A percentile compares a stretch with the other conserved stretches of the same genome.
These are phyloP conservation scores for Danielia reshetovae DNA, from an alignment of 805 yeast genomes.

Conservation along the genomic window DNA sequence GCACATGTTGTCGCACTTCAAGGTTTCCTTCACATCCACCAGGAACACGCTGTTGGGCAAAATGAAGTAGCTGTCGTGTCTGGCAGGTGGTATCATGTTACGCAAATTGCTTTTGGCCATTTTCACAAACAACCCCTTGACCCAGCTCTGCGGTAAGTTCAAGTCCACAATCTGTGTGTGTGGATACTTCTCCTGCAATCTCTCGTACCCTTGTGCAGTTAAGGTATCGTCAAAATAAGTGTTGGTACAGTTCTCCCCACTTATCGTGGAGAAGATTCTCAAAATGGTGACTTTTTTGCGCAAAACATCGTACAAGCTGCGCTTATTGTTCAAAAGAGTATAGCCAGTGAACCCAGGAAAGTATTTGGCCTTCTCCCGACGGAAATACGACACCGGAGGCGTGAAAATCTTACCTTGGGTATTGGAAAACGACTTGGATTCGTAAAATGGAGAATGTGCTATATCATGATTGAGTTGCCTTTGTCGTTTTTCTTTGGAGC, in stretches of 20 bases:
- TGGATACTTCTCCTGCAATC: constrained; percentile 42
- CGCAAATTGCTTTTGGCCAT: constrained; percentile 42
- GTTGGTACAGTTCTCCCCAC: constrained; percentile 66
- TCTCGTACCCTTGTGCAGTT: constrained; percentile 35
- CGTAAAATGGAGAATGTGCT: constrained; percentile 42
- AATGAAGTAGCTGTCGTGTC: constrained; percentile 59
- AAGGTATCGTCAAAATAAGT: constrained; percentile 53
- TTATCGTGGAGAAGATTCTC: constrained; percentile 59
- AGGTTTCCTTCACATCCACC: constrained; percentile 50
- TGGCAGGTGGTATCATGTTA: constrained; percentile 41
- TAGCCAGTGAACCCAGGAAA: constrained; percentile 76
- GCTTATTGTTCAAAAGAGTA: constrained; percentile 38
- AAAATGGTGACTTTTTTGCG: constrained; percentile 57
- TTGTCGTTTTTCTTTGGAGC: constrained; percentile 36
- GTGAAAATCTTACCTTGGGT: constrained; percentile 82
- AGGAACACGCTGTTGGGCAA: constrained; percentile 58
- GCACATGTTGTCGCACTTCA: constrained; percentile 68
- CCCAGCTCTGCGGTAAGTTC: constrained; percentile 66
- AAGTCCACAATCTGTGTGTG: constrained; percentile 71
- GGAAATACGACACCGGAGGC: constrained; percentile 79
- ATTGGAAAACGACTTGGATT: constrained; percentile 42
- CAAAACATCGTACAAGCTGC: constrained; percentile 37
- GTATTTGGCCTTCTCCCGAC: constrained; percentile 63
- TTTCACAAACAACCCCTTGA: constrained; percentile 59
- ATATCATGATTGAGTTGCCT: constrained; percentile 39